phyloP scores from a whole-genome alignment of 176 grass and related monocot species.

The Melocanna baccifera region DNA sequence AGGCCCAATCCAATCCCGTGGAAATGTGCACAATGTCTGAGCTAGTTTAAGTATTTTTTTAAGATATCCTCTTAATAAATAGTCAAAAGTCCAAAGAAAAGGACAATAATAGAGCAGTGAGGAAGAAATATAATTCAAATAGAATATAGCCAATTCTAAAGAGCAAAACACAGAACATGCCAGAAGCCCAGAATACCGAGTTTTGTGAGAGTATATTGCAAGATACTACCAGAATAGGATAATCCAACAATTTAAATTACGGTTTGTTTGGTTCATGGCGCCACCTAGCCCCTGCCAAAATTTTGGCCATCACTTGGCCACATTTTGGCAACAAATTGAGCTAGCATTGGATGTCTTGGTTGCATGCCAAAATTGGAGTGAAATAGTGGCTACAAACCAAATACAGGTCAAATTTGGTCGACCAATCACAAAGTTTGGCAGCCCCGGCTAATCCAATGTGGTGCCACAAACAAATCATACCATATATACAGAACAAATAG shows the following conservation, averaged over 20 bases:
- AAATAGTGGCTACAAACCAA: background rate
- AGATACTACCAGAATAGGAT: background rate
- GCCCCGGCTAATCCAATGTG: background rate
- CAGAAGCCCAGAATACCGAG: background rate
- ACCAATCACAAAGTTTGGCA: background rate
- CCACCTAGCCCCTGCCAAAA: background rate
- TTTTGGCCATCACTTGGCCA: background rate
- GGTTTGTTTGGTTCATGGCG: background rate
- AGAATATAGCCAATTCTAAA: background rate
- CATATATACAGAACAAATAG: background rate
- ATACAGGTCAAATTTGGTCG: background rate
- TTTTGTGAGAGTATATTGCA: background rate
- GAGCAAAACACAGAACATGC: background rate
- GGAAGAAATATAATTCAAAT: background rate
- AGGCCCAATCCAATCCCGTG: too few relatives aligned
- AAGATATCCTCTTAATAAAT: too few relatives aligned
- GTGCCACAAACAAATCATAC: background rate
- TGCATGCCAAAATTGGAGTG: background rate
- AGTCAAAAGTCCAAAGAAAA: too few relatives aligned
- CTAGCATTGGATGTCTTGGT: background rate
- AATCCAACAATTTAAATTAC: background rate
- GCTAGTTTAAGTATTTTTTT: too few relatives aligned
- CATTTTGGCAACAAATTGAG: background rate
- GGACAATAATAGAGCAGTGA: background rate
- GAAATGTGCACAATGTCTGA: too few relatives aligned